Evolutionary conservation across 1,284 basidiomycete genomes (phyloP).

Genomic region (Cryptococcus amylolentus): DNA sequence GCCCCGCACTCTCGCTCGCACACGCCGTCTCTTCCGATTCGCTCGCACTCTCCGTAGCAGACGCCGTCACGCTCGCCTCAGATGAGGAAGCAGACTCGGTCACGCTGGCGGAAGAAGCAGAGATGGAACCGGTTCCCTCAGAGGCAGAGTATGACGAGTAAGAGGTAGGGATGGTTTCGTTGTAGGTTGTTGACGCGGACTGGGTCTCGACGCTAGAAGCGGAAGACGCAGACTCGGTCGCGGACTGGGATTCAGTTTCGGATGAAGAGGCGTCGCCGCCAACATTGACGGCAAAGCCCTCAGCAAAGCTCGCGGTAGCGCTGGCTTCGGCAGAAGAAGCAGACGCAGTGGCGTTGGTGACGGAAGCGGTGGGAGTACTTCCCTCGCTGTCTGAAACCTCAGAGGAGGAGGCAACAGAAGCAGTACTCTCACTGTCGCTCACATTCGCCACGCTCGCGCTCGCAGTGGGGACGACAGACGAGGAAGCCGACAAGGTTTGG

Average conservation of each 20-base stretch:
- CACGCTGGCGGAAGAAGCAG: conserved; percentile 4
- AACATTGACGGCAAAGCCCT: conserved; percentile 5
- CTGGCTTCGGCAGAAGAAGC: conserved; percentile 4
- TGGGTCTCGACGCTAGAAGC: conserved; percentile 5
- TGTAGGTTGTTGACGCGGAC: conserved; percentile 10
- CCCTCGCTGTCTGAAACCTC: neutral
- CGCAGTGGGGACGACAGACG: conserved; percentile 6
- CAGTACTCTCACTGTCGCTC: conserved; percentile 2
- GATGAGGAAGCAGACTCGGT: neutral
- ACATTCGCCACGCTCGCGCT: neutral
- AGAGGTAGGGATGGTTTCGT: neutral
- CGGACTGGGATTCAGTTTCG: neutral
- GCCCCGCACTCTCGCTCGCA: neutral
- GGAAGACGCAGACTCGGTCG: conserved; percentile 5
- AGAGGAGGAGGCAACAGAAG: neutral
- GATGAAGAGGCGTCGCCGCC: conserved; percentile 4
- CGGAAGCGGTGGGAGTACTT: conserved; percentile 1
- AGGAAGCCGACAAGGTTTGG: conserved; percentile 3
- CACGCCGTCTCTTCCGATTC: neutral
- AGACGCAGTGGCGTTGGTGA: conserved; percentile 1
- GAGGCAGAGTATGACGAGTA: conserved; percentile 5
- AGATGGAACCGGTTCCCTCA: conserved; percentile 1
- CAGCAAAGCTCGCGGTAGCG: conserved; percentile 3
- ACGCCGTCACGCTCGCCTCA: conserved; percentile 7
- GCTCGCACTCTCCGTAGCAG: conserved; percentile 3